Base-by-base conservation (phyloP, 352 stramenopile genomes). In the Phytopythium chamaehyphon region DNA sequence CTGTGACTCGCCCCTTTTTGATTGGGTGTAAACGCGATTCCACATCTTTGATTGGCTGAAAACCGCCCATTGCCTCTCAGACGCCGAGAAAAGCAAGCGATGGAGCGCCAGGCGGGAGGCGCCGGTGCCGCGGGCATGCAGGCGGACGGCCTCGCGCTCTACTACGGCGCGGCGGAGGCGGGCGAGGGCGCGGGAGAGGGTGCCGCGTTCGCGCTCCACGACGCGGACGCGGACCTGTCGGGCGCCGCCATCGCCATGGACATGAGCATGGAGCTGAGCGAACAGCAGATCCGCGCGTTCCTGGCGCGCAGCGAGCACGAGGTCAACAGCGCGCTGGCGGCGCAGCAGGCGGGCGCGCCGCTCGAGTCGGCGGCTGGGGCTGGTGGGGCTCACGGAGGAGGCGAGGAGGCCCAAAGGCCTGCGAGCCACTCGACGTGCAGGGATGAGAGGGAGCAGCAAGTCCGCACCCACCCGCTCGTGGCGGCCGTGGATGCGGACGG, bases 391-490 rank as follows among this genome's bases (percentile, higher is more conserved):
- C 11, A 9, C 10, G 28, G 16, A n/a, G 39, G 9, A 12, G 18
- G 18, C 10, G 2, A 28, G 36, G 66, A 75, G 16, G 45, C 43
- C 9, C 51, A 64, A 24, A 48, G 62, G 6, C 61, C 61, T 5
- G 50, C 53, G 1, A 70, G 74, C 10, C 67, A 80, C 43, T 81
- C 81, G 33, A 79, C 67, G 9, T 62, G 77, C 12, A 61, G 67
- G 15, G 76, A 88, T 37, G 75, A 88, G 33, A 93, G 90, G 60
- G 64, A 86, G n/a, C 57, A 48, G 15, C 68, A 65, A 23, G 60
- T 93, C 1, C 71, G 70, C 16, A 50, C 64, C 11, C 83, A 93
- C 52, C 83, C 83, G 9, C 64, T 83, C 15, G 79, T 88, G 16
- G 47, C 46, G 5, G 71, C 62, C 0, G 65, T 87, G 2, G 57